phyloP scores from a whole-genome alignment of 306 rosid species.

The Vicia sativa region DNA sequence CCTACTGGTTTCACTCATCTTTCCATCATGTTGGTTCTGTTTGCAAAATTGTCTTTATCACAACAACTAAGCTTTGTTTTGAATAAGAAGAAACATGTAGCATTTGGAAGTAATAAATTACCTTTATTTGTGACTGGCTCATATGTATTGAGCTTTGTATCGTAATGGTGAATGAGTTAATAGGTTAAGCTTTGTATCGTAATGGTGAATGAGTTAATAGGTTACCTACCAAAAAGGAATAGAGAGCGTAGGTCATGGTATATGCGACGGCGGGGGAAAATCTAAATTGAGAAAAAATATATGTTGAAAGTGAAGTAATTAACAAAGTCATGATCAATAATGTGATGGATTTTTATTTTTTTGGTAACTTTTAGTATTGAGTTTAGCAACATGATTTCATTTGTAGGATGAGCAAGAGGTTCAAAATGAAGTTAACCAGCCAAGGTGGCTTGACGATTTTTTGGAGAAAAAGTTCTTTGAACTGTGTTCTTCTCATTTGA shows the following conservation, averaged over 20 bases:
- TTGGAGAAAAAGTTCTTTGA: conserved; percentile 40
- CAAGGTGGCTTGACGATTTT: conserved; percentile 52
- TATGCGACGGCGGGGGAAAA: background rate
- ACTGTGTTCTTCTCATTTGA: conserved; percentile 37
- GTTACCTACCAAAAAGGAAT: background rate
- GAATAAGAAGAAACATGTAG: background rate
- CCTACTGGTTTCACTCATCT: conserved; percentile 6
- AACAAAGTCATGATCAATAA: background rate
- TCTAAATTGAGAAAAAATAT: background rate
- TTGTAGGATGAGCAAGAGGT: conserved; percentile 39
- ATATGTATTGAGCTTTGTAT: background rate
- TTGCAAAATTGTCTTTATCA: conserved; percentile 4
- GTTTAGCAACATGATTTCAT: conserved; percentile 32
- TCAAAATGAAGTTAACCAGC: conserved; percentile 10
- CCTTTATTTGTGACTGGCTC: background rate
- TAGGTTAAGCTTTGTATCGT: background rate
- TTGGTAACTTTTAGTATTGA: background rate
- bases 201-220: background rate
- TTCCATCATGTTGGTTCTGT: conserved; percentile 12
- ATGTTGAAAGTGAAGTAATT: background rate
- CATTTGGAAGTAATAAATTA: conserved; percentile 4
- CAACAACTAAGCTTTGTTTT: conserved; percentile 7
- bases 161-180: background rate
- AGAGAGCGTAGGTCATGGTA: background rate
- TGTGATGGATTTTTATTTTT: conserved; percentile 6